Base-by-base conservation (phyloP, 1,284 basidiomycete species). In the Irpex rosettiformis region DNA sequence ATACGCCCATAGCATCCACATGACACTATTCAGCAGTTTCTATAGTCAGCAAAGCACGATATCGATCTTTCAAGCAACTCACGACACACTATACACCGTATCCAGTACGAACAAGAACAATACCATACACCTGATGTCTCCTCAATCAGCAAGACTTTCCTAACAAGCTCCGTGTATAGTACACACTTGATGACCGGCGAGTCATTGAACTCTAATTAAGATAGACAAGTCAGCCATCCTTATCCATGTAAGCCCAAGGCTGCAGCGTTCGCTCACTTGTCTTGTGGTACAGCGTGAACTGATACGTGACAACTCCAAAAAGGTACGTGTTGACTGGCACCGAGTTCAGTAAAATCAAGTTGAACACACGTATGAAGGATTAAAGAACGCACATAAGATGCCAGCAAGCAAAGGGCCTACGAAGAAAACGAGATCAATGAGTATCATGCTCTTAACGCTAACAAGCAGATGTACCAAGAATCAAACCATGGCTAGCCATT, bases 311-410 rank as follows among this genome's bases (percentile, higher is more conserved):
- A 27, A 82, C 69, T 1, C 80, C 80, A 65, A 78, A 82, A 7
- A 82, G 69, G 60, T 75, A 82, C 3, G 80, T 82, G 60, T 82
- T 82, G 62, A 81, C 79, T 80, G 25, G n/a, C 11, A 16, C 11
- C 11, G 33, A 11, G 21, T 13, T 16, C 28, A n/a, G 48, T 18
- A 47, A 24, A 4, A 2, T 8, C 2, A 16, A 28, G 2, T 10
- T 21, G 10, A 29, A n/a, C 11, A n/a, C n/a, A n/a, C n/a, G n/a
- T n/a, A n/a, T n/a, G n/a, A n/a, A n/a, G n/a, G n/a, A n/a, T n/a
- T n/a, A n/a, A n/a, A n/a, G 48, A 10, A 29, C 48, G 24, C 18
- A 51, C 48, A 51, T 27, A 51, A 8, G 4, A 51, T 51, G 13
- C 48, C 48, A 5, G 18, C 27, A 2, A 51, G 22, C 2, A 51